Evolutionary conservation across 2,329 filamentous ascomycete genomes (phyloP), one percentile per base, ranked within the genome.

Genomic region (Apiospora koreana): DNA sequence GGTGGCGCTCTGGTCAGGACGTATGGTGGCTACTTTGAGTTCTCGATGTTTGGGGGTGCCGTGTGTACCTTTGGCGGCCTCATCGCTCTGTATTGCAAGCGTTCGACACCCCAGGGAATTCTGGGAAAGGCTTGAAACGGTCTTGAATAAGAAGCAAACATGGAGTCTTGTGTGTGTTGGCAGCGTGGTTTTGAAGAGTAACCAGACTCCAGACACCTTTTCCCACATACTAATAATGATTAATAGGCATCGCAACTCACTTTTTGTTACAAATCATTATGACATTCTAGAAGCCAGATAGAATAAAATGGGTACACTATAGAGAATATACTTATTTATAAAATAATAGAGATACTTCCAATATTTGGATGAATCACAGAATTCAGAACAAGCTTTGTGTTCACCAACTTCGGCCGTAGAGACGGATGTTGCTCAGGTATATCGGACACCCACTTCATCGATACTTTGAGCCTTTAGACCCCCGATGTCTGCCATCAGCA

Each of bases 1-100:
- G 83, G 81, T 67, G 85, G 85, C 3, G 81, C 79, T 0, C 76
- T 86, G 58, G 75, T 86, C 16, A 76, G 80, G 0, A 76, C 75
- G 3, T 85, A 83, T 71, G 79, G 78, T 6, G 79, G 80, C 0
- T 85, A 81, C 71, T 72, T 72, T 1, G 72, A 83, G 71, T 77
- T 80, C 5, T 80, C 79, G 25, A 73, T 74, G 64, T 76, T 75
- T 31, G 74, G 74, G 31, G 74, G 74, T 50, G 68, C 71, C 1
- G 73, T 81, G 70, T 80, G 79, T 69, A 65, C 83, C 45, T 69
- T 78, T 21, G 82, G 82, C 12, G 81, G 79, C 12, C 9, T 79
- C 3, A 65, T 83, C 71, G 80, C 76, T 2, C 42, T 85, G 45
- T 72, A 70, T 1, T 76, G 75, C 21, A 85, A 85, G 5, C 3